Evolutionary conservation across 371 early-diverging fungal species (phyloP).

Genomic region (Blyttiomyces sp.): DNA sequence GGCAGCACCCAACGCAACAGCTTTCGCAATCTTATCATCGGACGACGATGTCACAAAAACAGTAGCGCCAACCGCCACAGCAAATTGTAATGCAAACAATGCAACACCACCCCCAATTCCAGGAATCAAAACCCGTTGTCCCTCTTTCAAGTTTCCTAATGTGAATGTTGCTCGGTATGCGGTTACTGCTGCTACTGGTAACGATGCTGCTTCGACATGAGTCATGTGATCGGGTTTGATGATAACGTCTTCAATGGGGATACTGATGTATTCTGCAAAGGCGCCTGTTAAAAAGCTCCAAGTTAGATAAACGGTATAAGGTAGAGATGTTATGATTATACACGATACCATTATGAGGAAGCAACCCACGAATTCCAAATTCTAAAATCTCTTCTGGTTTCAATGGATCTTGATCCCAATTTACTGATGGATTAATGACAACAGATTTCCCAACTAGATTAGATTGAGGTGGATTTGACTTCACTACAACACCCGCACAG

Average conservation of each 20-base stretch:
- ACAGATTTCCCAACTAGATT: slow-evolving; percentile 40
- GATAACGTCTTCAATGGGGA: slow-evolving; percentile 37
- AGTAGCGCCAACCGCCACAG: slow-evolving; percentile 64
- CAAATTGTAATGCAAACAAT: slow-evolving; percentile 63
- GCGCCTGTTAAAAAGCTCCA: slow-evolving; percentile 53
- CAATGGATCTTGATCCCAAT: slow-evolving; percentile 58
- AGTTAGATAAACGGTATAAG: no score
- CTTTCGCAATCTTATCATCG: slow-evolving; percentile 58
- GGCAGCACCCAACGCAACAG: slow-evolving; percentile 59
- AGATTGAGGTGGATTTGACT: neutral
- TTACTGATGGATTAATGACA: slow-evolving; percentile 53
- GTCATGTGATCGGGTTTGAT: slow-evolving; percentile 57
- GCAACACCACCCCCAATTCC: slow-evolving; percentile 80
- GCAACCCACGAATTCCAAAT: slow-evolving; percentile 57
- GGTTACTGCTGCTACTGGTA: slow-evolving; percentile 70
- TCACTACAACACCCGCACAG: slow-evolving; percentile 57
- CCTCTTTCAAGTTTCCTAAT: slow-evolving; percentile 49
- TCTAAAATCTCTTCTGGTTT: slow-evolving; percentile 55
- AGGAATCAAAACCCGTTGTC: slow-evolving; percentile 64
- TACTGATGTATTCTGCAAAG: slow-evolving; percentile 54
- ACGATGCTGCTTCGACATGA: slow-evolving; percentile 61
- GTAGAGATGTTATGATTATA: neutral
- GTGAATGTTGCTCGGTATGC: slow-evolving; percentile 47
- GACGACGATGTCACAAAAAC: slow-evolving; percentile 71
- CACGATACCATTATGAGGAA: slow-evolving; percentile 44